phyloP scores from a whole-genome alignment of 768 basidiomycete genomes.

The Xanthoconium purpureum region DNA sequence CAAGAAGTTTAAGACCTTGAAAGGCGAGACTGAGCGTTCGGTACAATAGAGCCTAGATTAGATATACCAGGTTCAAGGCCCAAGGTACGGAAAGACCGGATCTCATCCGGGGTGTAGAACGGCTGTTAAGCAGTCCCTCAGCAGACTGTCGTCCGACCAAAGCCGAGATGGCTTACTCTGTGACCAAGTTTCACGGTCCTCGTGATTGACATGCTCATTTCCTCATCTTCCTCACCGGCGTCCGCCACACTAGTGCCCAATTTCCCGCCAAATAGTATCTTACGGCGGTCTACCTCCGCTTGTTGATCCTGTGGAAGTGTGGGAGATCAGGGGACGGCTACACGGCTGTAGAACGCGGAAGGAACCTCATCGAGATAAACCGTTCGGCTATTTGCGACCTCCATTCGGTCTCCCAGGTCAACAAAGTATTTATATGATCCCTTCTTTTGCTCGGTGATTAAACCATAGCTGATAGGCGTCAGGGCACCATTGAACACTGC shows the following conservation, averaged over 20 bases:
- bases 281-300: constrained; percentile 25
- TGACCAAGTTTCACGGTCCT: constrained; percentile 50
- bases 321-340: constrained; percentile 2
- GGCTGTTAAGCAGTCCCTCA: constrained; percentile 44
- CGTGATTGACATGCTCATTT: constrained; percentile 35
- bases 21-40: background rate
- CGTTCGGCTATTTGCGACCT: constrained; percentile 68
- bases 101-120: constrained; percentile 82
- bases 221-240: constrained; percentile 34
- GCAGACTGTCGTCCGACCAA: background rate
- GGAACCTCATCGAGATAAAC: constrained; percentile 69
- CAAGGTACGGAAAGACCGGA: constrained; percentile 77
- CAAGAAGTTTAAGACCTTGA: constrained; percentile 83
- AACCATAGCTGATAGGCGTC: constrained; percentile 61
- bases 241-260: constrained; percentile 38
- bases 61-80: constrained; percentile 69
- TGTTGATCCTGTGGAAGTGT: constrained; percentile 24
- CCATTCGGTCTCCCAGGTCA: constrained; percentile 74
- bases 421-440: constrained; percentile 80
- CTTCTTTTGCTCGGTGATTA: constrained; percentile 86
- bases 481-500: background rate
- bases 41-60: background rate
- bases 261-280: constrained; percentile 32
- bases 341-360: background rate
- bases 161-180: constrained; percentile 39